Evolutionary conservation across 352 stramenopile species (phyloP).

Genomic region (Globisporangium nodosum): DNA sequence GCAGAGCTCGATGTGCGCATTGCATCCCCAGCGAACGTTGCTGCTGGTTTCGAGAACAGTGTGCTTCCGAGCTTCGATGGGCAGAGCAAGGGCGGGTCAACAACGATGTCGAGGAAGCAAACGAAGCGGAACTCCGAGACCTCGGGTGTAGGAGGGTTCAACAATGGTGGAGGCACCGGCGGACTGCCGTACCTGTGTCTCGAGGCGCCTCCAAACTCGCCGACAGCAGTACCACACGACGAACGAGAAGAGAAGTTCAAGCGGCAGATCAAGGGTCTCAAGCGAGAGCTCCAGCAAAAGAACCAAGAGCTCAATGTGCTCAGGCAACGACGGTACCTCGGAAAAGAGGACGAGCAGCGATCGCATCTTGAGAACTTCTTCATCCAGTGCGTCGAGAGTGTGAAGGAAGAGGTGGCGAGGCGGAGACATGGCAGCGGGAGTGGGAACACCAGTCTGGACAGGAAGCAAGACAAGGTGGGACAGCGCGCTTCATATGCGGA

Average conservation of each 20-base stretch:
- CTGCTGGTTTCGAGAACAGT: constrained; percentile 16
- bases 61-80: constrained; percentile 37
- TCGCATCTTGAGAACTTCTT: constrained; percentile 74
- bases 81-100: constrained; percentile 13
- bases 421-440: constrained; percentile 24
- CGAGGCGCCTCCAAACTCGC: constrained; percentile 14
- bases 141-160: neutral
- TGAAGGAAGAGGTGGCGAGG: constrained; percentile 71
- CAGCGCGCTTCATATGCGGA: constrained; percentile 16
- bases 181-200: constrained; percentile 28
- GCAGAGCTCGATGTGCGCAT: constrained; percentile 72
- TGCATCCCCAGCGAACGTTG: constrained; percentile 19
- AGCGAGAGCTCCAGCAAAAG: constrained; percentile 64
- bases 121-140: constrained; percentile 11
- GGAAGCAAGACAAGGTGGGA: constrained; percentile 17
- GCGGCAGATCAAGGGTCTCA: constrained; percentile 58
- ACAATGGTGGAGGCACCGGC: neutral
- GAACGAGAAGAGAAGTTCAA: constrained; percentile 69
- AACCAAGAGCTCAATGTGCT: constrained; percentile 37
- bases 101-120: constrained; percentile 10
- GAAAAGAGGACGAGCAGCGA: constrained; percentile 23
- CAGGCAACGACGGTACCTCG: constrained; percentile 36
- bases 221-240: constrained; percentile 20
- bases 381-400: constrained; percentile 71
- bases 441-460: neutral